Base-by-base conservation (phyloP, 1,284 basidiomycete species). In the Ustilago cynodontis region DNA sequence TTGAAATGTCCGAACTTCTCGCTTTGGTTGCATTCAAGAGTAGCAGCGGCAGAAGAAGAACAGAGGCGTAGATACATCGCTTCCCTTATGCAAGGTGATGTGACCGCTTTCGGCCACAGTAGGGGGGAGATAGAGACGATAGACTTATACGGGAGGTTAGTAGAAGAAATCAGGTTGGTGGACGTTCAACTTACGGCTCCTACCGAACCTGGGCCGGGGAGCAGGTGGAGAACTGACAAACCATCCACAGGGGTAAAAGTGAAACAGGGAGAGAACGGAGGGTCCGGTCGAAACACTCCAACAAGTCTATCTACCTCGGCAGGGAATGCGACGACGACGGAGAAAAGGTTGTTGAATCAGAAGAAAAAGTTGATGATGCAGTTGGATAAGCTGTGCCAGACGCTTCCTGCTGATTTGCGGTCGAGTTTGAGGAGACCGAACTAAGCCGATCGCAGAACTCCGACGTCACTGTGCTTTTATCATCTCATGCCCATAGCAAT, bases 1-100 rank as follows among this genome's bases (percentile, higher is more conserved):
- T 39, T 85, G 3, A 55, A 68, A 47, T 82, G 79, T 51, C 82
- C 82, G 5, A 84, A 85, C 65, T 85, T 85, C 39, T 75, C 80
- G 2, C 67, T 84, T 16, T 85, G 83, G 83, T 59, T 85, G 24
- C 81, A 82, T 39, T 67, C 57, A 20, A 61, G 80, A 11, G 71
- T 85, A 0, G 73, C 65, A 0, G 79, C 79, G 0, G 80, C 81
- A 5, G 77, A 84, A 47, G 82, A 83, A 39, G 82, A 84, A 59
- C 82, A 84, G 56, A 33, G 79, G 1, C 54, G 75, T 22, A 57
- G 82, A 13, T 79, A 79, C 60, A 75, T 84, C 24, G 65, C 74
- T 1, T 71, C 69, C 9, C 61, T 84, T 2, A 62, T 79, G 6
- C 65, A 75, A n/a, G 82, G 81, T 37, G 82, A 83, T 51, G 79